Conservation (phyloP, 495 filamentous ascomycete species). For the Penicillium soppii region DNA sequence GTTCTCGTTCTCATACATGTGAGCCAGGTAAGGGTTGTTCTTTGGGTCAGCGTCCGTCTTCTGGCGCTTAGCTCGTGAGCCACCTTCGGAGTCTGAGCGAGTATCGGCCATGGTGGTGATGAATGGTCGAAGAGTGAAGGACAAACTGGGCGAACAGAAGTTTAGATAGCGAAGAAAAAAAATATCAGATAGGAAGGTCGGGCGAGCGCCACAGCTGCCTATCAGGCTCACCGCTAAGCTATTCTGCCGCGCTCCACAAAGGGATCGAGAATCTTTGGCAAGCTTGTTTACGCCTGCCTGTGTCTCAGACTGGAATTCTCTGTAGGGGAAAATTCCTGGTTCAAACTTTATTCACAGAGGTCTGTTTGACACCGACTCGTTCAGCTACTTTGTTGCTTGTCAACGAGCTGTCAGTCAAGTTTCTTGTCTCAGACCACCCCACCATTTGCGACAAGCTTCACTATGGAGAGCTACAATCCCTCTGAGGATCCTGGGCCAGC, state of each 20-base stretch:
- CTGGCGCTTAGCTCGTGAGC: slow-evolving; percentile 47
- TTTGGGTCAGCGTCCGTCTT: slow-evolving; percentile 55
- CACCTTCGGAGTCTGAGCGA: slow-evolving; percentile 40
- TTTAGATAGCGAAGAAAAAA: slow-evolving; percentile 24
- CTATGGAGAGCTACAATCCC: slow-evolving; percentile 45
- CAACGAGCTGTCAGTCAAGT: slow-evolving; percentile 1
- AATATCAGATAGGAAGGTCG: slow-evolving; percentile 37
- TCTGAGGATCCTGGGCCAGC: slow-evolving; percentile 57
- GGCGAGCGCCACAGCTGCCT: slow-evolving; percentile 32
- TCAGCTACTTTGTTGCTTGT: not conserved
- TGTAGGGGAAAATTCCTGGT: not conserved
- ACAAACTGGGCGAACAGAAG: slow-evolving; percentile 3
- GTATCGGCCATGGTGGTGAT: slow-evolving; percentile 41
- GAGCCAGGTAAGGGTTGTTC: slow-evolving; percentile 85
- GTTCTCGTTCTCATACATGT: slow-evolving; percentile 68
- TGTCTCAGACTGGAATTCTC: not conserved
- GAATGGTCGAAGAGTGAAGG: slow-evolving; percentile 16
- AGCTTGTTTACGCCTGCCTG: slow-evolving; percentile 4
- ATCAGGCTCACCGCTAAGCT: slow-evolving; percentile 34
- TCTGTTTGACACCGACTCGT: not conserved
- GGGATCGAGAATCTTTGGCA: slow-evolving; percentile 19
- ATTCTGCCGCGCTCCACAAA: slow-evolving; percentile 33
- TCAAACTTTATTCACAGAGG: not conserved
- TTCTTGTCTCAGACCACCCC: slow-evolving; percentile 11
- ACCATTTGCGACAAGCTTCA: slow-evolving; percentile 12